Base-by-base conservation (phyloP, 371 early-diverging fungal genomes). In the Mortierella sp. region DNA sequence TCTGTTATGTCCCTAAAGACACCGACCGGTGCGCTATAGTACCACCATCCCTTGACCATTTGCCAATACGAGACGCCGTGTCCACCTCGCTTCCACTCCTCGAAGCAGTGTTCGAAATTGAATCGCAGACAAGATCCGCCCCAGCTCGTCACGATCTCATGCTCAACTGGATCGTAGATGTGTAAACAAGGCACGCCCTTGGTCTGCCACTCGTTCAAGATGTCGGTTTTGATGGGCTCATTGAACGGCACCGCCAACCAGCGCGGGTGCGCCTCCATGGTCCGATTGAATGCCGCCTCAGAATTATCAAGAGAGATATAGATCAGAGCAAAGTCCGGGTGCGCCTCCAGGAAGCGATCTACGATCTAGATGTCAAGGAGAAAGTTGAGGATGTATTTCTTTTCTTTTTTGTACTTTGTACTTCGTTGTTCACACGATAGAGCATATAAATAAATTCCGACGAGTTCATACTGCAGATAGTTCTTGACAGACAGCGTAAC, bases 71-170 rank as follows among this genome's bases (percentile, higher is more conserved):
- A 48, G 12, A 73, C 60, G 9, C 75, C 75, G 4, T 67, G 44
- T n/a, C 46, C 31, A 6, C 75, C 69, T 44, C 48, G 44, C 51
- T 60, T 57, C 75, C 75, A 73, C 23, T 68, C 69, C 27, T 63
- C 47, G 55, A 59, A 47, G 23, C 75, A 73, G n/a, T 60, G 31
- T 17, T 73, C 69, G 21, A 48, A 47, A 32, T 73, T 73, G 56
- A 73, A 73, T 32, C 75, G 68, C 19, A 73, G 48, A 27, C 75
- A 73, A 17, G 75, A 73, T 6, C 75, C 75, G 32, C 75, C 75
- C 75, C 75, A 73, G 60, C 68, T 73, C 19, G 68, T 73, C 54
- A 73, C n/a, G 48, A 73, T 68, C 21, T 54, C 47, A 24, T 73
- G 75, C 21, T 58, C 68, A 3, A 73, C 56, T 34, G 75, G 75